Base-by-base conservation (phyloP, 2,329 filamentous ascomycete genomes). In the Laburnicola sp. region DNA sequence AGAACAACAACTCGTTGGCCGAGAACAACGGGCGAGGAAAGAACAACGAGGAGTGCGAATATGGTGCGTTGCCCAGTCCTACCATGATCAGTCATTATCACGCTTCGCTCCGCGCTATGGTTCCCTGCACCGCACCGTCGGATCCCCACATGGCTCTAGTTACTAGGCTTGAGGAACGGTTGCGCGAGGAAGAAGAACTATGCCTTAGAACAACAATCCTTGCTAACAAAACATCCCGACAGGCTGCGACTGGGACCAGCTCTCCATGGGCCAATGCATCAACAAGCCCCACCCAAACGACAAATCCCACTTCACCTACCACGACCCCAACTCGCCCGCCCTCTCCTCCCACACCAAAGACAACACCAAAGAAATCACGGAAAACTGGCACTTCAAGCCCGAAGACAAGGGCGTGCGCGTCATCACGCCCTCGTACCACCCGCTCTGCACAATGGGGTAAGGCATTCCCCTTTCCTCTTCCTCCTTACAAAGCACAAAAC, bases 211-310 rank as follows among this genome's bases (percentile, higher is more conserved):
- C 22, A 42, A 42, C 23, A 27, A 5, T 10, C 25, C 3, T 28
- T 48, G 26, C 45, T 39, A 32, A 39, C 45, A n/a, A 4, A 5
- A 42, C 44, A 31, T 35, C 37, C n/a, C 45, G 21, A 34, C 50
- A 40, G 23, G 47, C 47, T 49, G 39, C 47, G 48, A 57, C 26
- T 75, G 73, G 72, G 70, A 74, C 27, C 50, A 75, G 26, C 66
- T 76, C 45, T 73, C 73, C 54, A 67, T 75, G 11, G 72, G 74
- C 52, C 73, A 75, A 62, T 76, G 74, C 31, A 57, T 71, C 23
- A 54, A 52, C 16, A 59, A 57, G 40, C 31, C 57, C 6, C 44
- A 51, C n/a, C 53, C 56, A 16, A 40, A 49, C 10, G 27, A 42
- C 27, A 36, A 65, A 2, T 59, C 63, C 2, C 60, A 66, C 48